Percentiles rank a stretch among this genome's conserved stretches.
These are phyloP conservation scores for Wickerhamiella infanticola DNA, from an alignment of 1,139 yeast species.

Conservation along the genomic window DNA sequence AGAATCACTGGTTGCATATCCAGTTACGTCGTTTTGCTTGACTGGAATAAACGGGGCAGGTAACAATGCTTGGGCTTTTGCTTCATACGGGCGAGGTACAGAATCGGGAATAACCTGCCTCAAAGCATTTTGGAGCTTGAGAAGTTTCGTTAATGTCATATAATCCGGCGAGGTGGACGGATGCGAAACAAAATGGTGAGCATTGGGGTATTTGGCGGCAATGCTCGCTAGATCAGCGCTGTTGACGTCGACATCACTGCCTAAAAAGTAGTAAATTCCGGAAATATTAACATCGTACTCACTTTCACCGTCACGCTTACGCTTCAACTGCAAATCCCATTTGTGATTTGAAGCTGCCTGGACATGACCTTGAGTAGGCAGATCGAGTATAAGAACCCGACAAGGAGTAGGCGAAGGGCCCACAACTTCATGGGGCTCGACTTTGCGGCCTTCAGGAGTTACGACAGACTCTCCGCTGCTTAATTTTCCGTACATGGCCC, in stretches of 20 bases:
- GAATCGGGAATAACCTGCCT: slow-evolving; percentile 37
- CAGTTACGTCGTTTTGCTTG: neutral
- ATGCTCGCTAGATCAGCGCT: slow-evolving; percentile 25
- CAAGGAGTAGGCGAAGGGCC: slow-evolving; percentile 44
- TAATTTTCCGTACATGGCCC: slow-evolving; percentile 41
- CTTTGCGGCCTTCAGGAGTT: slow-evolving; percentile 40
- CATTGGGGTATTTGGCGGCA: slow-evolving; percentile 26
- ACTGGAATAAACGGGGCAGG: neutral
- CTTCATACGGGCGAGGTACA: slow-evolving; percentile 28
- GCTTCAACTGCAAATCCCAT: slow-evolving; percentile 5
- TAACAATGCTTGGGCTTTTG: slow-evolving; percentile 1
- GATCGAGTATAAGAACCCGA: slow-evolving; percentile 53
- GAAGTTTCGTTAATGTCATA: slow-evolving; percentile 41
- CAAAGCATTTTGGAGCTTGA: slow-evolving; percentile 39
- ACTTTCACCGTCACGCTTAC: slow-evolving; percentile 8
- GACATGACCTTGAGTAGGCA: slow-evolving; percentile 46
- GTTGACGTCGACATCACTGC: slow-evolving; percentile 41
- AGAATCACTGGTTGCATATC: neutral
- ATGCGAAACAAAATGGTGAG: slow-evolving; percentile 59
- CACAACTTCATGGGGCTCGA: slow-evolving; percentile 59
- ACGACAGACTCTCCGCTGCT: slow-evolving; percentile 46
- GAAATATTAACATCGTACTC: slow-evolving; percentile 20
- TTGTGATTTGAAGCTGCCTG: slow-evolving; percentile 15
- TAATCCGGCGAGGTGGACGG: slow-evolving; percentile 45
- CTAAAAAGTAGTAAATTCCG: slow-evolving; percentile 61